Conservation (phyloP, 495 filamentous ascomycete genomes). For the Terfezia claveryi region DNA sequence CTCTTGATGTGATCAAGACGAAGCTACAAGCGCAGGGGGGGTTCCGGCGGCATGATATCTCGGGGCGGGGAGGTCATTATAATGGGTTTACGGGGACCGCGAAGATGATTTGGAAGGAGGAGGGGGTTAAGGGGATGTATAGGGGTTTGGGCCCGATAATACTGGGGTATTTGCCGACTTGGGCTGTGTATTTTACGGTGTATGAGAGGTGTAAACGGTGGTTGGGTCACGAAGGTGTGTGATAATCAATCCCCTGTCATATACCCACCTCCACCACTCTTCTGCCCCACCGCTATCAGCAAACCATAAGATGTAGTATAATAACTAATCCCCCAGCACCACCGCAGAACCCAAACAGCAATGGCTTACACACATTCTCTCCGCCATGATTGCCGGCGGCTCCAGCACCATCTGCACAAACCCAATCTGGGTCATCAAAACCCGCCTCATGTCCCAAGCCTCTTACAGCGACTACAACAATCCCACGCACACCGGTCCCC, state of each 20-base stretch:
- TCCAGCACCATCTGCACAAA: conserved; percentile 93
- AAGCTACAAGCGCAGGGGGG: conserved; percentile 91
- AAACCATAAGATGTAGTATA: neutral
- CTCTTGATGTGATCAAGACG: conserved; percentile 97
- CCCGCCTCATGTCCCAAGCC: conserved; percentile 81
- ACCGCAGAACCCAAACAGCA: conserved; percentile 14
- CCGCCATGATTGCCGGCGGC: conserved; percentile 72
- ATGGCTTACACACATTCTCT: conserved; percentile 41
- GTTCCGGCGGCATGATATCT: conserved; percentile 25
- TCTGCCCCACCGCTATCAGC: neutral
- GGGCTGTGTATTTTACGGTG: conserved; percentile 92
- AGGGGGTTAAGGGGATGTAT: conserved; percentile 80
- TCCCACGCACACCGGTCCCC: conserved; percentile 29
- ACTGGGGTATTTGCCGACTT: conserved; percentile 85
- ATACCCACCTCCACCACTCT: neutral
- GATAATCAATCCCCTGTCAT: neutral
- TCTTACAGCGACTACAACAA: conserved; percentile 19
- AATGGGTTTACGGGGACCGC: conserved; percentile 72
- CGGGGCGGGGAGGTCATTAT: conserved; percentile 35
- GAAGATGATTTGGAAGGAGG: conserved; percentile 59
- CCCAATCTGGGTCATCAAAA: conserved; percentile 99
- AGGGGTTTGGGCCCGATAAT: conserved; percentile 84
- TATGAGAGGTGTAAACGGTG: conserved; percentile 64
- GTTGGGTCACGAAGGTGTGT: neutral
- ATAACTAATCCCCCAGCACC: neutral